A percentile compares a stretch with the other conserved stretches of the same genome.
Evolutionary conservation across 768 basidiomycete species (phyloP).

Genomic region (Rhizopogon vesiculosus): DNA sequence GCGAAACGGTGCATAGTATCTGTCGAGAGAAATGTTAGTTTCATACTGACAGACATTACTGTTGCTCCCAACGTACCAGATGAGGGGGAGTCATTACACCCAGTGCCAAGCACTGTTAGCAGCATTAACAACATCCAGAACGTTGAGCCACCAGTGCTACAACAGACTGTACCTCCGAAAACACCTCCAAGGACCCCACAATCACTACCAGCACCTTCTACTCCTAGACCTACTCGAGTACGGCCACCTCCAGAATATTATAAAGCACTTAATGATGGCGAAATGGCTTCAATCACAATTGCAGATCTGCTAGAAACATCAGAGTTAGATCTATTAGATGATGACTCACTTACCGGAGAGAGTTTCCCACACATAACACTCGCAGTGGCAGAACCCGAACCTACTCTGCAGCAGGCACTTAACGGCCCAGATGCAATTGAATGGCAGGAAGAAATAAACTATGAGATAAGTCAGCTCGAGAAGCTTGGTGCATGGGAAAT

Average conservation of each 20-base stretch:
- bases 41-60: neutral
- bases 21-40: slow-evolving; percentile 27
- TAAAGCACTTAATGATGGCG: neutral
- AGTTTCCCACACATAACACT: too few relatives aligned
- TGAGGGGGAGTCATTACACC: slow-evolving; percentile 3
- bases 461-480: slow-evolving; percentile 13
- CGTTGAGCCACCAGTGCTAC: neutral
- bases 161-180: neutral
- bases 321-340: neutral
- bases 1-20: slow-evolving; percentile 13
- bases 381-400: neutral
- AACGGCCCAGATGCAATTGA: slow-evolving; percentile 2
- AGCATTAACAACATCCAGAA: neutral
- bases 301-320: neutral
- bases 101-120: neutral
- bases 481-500: slow-evolving; percentile 23
- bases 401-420: neutral
- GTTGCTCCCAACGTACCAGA: neutral
- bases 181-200: neutral
- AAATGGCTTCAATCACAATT: neutral
- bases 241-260: neutral
- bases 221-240: neutral
- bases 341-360: neutral
- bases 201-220: slow-evolving; percentile 14
- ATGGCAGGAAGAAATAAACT: slow-evolving; percentile 5